Evolutionary conservation across 1,284 basidiomycete genomes (phyloP), one percentile per base, ranked within the genome.

Genomic region (Wolfiporia cocos): DNA sequence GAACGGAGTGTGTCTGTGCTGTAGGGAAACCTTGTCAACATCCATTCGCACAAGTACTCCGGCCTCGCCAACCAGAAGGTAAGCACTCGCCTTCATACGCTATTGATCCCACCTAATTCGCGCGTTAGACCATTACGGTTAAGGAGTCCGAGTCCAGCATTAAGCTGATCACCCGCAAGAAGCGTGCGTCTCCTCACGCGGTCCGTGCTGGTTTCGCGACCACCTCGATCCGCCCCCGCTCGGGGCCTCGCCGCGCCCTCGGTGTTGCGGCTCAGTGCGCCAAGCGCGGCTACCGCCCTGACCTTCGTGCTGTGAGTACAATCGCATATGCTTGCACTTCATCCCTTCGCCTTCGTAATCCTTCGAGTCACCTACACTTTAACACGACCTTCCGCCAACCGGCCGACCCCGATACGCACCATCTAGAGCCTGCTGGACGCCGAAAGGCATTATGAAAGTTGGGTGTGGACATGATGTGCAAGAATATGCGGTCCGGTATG

Each of bases 1-100:
- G 38, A 9, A 43, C 28, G 24, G 20, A 28, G 14, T 2, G n/a
- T 23, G 10, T 24, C n/a, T 29, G 2, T 32, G n/a, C 43, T 22
- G n/a, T 55, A 91, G 86, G 90, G 86, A 53, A 93, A 93, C 75
- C 77, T 92, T 62, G 69, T 74, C 47, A 92, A 90, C 72, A 58
- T 90, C 54, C 86, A 92, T 73, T 92, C 91, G 22, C 74, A 77
- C 74, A 93, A 92, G 65, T 92, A 78, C 74, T 93, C 91, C 48
- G 90, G 90, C 50, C 71, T 93, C 51, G 80, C 83, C 57, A 92
- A 93, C 74, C 50, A 70, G 54, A 92, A 90, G 81, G 87, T 85
- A 47, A 20, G 48, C 22, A 9, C 21, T 10, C 5, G 6, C 18
- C 10, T 10, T 9, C 14, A 7, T 4, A 4, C 15, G 14, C 1